Evolutionary conservation across 768 basidiomycete species (phyloP).

Genomic region (Solioccasus polychromus): DNA sequence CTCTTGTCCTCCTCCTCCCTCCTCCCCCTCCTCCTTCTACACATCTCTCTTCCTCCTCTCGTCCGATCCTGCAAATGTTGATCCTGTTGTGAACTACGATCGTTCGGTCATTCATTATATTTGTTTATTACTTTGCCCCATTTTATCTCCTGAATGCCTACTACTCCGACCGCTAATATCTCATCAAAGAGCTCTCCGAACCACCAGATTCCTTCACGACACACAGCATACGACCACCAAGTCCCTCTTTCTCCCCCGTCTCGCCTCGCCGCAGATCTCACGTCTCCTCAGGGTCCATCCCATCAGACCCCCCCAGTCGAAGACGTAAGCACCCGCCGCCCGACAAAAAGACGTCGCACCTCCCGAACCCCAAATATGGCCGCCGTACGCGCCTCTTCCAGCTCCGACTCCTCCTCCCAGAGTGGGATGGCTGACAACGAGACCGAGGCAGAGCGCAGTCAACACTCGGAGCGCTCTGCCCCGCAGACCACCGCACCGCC

Average conservation of each 20-base stretch:
- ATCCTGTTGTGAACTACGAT: constrained; percentile 16
- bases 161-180: constrained; percentile 26
- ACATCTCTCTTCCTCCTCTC: background rate
- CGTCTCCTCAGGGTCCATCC: constrained; percentile 14
- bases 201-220: constrained; percentile 17
- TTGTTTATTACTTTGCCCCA: constrained; percentile 16
- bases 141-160: constrained; percentile 22
- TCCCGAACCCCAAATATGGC: constrained; percentile 19
- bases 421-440: constrained; percentile 60
- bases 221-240: constrained; percentile 15
- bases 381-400: constrained; percentile 24
- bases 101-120: constrained; percentile 21
- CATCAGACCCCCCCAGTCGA: constrained; percentile 12
- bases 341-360: constrained; percentile 19
- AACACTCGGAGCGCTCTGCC: constrained; percentile 37
- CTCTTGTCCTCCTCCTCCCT: background rate
- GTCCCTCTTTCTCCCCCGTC: background rate
- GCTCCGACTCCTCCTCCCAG: constrained; percentile 46
- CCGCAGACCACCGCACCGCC: constrained; percentile 29
- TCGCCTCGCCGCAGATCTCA: constrained; percentile 10
- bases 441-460: constrained; percentile 44
- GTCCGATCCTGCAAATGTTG: constrained; percentile 10
- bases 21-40: background rate
- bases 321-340: constrained; percentile 22
- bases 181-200: constrained; percentile 13